These are phyloP conservation scores for Eucalyptus microcorys DNA, from an alignment of 345 rosid species.

Conservation along the genomic window DNA sequence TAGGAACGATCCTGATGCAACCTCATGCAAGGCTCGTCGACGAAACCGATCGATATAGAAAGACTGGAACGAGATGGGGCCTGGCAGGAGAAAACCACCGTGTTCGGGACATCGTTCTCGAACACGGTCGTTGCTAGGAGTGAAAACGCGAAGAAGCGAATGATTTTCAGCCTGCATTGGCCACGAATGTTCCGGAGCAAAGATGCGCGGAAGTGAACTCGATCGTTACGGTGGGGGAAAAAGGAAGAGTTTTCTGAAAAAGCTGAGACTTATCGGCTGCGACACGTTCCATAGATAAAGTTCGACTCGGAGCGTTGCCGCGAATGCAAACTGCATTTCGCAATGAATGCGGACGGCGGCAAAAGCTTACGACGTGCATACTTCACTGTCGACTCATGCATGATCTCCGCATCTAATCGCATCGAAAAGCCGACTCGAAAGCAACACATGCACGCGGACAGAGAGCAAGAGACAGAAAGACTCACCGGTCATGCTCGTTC, in stretches of 20 bases:
- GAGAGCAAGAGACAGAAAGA: neutral
- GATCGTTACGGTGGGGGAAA: accelerated
- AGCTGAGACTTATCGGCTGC: neutral
- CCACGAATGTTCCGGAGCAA: neutral
- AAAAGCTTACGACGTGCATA: neutral
- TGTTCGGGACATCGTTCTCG: neutral
- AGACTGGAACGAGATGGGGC: constrained; percentile 2
- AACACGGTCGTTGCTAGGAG: neutral
- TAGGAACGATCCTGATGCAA: neutral
- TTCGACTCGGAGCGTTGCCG: neutral
- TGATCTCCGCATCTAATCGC: neutral
- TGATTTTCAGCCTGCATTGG: neutral
- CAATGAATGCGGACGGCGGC: neutral
- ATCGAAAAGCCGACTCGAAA: neutral
- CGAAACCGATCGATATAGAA: neutral
- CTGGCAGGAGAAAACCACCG: neutral
- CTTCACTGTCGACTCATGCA: neutral
- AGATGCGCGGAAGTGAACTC: neutral
- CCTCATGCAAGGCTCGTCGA: neutral
- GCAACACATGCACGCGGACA: neutral
- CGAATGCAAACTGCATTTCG: neutral
- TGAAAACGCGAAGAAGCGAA: neutral
- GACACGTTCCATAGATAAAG: neutral
- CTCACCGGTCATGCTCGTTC: neutral
- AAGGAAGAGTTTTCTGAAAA: neutral